Evolutionary conservation across 495 filamentous ascomycete species (phyloP).

Genomic region (Penicillium taxi): DNA sequence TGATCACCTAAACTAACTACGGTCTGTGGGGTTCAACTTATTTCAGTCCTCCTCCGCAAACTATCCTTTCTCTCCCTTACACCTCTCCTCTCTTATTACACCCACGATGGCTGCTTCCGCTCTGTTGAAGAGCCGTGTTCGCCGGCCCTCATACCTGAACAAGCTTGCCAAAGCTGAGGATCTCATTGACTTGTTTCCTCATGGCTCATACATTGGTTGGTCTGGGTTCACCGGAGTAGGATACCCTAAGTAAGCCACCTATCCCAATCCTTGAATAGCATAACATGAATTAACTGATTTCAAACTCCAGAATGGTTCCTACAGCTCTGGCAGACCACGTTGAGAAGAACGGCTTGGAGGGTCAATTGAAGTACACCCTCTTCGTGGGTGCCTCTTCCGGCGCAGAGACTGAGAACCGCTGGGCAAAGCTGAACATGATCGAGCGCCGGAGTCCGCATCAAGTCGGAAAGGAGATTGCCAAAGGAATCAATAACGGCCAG

Average conservation of each 20-base stretch:
- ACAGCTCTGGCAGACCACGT: conserved; percentile 82
- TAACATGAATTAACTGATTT: background rate
- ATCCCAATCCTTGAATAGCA: background rate
- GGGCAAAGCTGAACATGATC: conserved; percentile 83
- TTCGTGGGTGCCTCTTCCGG: conserved; percentile 87
- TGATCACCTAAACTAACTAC: too few relatives aligned
- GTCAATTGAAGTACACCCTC: conserved; percentile 72
- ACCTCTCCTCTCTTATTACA: conserved; percentile 1
- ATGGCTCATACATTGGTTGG: conserved; percentile 81
- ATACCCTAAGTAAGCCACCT: conserved; percentile 74
- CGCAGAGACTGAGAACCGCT: conserved; percentile 86
- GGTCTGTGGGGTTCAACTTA: conserved; percentile 8
- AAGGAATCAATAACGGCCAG: conserved; percentile 80
- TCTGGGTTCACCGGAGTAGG: conserved; percentile 88
- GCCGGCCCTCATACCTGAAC: conserved; percentile 67
- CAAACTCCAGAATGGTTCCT: conserved; percentile 59
- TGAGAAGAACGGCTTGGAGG: conserved; percentile 79
- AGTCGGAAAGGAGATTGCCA: conserved; percentile 84
- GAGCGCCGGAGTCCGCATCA: conserved; percentile 79
- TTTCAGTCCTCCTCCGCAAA: conserved; percentile 8
- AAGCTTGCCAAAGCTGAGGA: conserved; percentile 76
- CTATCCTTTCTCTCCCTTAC: conserved; percentile 5
- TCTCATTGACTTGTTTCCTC: conserved; percentile 69
- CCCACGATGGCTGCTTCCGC: conserved; percentile 55
- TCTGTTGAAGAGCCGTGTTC: conserved; percentile 64